These are phyloP conservation scores for Xylariaceae sp. DNA, from an alignment of 2,329 filamentous ascomycete species.

Conservation along the genomic window DNA sequence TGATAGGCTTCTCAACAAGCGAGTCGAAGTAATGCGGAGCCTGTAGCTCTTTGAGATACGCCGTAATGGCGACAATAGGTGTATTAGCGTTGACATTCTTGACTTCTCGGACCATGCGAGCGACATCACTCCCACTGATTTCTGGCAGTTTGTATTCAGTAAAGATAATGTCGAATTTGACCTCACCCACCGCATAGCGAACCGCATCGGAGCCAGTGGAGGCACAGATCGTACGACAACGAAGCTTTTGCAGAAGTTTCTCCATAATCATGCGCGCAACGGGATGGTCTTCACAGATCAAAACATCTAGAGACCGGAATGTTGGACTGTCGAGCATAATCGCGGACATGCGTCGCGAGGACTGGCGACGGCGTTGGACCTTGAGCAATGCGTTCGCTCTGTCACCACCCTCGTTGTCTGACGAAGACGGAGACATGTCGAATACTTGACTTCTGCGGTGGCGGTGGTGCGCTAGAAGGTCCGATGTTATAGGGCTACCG, in stretches of 20 bases:
- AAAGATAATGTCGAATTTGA: slow-evolving; percentile 98
- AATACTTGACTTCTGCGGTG: slow-evolving; percentile 93
- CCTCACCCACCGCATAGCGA: slow-evolving; percentile 89
- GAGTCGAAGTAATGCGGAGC: slow-evolving; percentile 94
- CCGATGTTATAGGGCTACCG: slow-evolving; percentile 66
- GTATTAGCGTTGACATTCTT: slow-evolving; percentile 93
- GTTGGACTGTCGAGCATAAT: slow-evolving; percentile 80
- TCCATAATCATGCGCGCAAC: slow-evolving; percentile 99
- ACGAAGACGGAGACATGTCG: slow-evolving; percentile 94
- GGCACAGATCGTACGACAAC: slow-evolving; percentile 89
- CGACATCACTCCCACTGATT: slow-evolving; percentile 91
- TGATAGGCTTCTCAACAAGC: slow-evolving; percentile 93
- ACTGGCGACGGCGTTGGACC: slow-evolving; percentile 90
- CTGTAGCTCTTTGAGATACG: slow-evolving; percentile 94
- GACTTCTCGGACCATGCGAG: slow-evolving; percentile 95
- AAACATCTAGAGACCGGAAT: slow-evolving; percentile 85
- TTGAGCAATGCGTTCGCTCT: slow-evolving; percentile 85
- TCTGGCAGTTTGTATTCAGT: slow-evolving; percentile 95
- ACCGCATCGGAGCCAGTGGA: slow-evolving; percentile 87
- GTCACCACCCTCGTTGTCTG: slow-evolving; percentile 83
- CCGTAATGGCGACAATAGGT: slow-evolving; percentile 92
- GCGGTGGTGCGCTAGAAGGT: slow-evolving; percentile 68
- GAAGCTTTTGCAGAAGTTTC: slow-evolving; percentile 87
- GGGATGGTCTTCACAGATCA: slow-evolving; percentile 97
- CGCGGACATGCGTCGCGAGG: slow-evolving; percentile 87